A percentile compares a stretch with the other conserved stretches of the same genome.
Evolutionary conservation across 1,139 yeast species (phyloP).

Genomic region (Geotrichum australiense): DNA sequence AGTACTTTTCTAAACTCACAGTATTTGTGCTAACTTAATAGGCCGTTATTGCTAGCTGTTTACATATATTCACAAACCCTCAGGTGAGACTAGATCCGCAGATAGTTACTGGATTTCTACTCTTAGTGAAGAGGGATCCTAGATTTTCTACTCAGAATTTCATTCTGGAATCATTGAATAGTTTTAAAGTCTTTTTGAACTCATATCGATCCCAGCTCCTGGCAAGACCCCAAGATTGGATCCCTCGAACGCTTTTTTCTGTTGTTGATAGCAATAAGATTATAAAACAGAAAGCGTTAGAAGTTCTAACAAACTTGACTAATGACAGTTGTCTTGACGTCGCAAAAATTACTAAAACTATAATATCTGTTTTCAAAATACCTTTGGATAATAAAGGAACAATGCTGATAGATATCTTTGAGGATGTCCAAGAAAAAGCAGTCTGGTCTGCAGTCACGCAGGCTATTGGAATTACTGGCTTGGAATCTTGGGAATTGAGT

Average conservation of each 20-base stretch:
- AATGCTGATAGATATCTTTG: constrained; percentile 19
- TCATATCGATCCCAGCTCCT: constrained; percentile 22
- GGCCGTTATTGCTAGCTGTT: constrained; percentile 25
- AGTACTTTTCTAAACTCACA: neutral
- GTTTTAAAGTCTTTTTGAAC: constrained; percentile 5
- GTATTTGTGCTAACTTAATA: constrained; percentile 11
- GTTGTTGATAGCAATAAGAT: constrained; percentile 21
- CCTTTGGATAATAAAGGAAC: constrained; percentile 13
- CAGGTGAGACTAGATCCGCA: constrained; percentile 23
- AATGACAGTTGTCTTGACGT: constrained; percentile 19
- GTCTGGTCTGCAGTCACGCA: neutral
- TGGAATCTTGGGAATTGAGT: neutral
- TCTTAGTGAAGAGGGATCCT: constrained; percentile 21
- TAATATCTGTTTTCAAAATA: constrained; percentile 18
- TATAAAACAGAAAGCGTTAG: constrained; percentile 23
- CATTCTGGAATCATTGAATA: constrained; percentile 23
- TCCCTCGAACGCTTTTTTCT: constrained; percentile 22
- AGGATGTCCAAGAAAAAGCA: neutral
- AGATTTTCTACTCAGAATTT: constrained; percentile 24
- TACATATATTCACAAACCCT: constrained; percentile 27
- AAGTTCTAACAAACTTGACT: constrained; percentile 22
- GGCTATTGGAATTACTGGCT: neutral
- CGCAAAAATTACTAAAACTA: constrained; percentile 4
- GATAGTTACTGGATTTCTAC: constrained; percentile 21
- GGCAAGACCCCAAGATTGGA: constrained; percentile 23